These are phyloP conservation scores for Triticum aestivum DNA, from an alignment of 176 grass and related monocot species.

Conservation along the genomic window IWGSC_CS_RefSeq_v2.1 NC_057810.1:99140231-99140730, in stretches of 20 bases:
- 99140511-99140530: not conserved
- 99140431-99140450: not conserved
- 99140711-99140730: not conserved
- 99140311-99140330: not conserved
- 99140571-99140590: not conserved
- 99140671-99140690: not conserved
- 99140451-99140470: not conserved
- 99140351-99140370: not conserved
- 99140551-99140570: not conserved
- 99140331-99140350: not conserved
- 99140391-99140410: too few relatives aligned
- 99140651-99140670: constrained; percentile 34
- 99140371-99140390: not conserved
- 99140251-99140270: too few relatives aligned
- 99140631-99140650: constrained; percentile 28
- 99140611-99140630: not conserved
- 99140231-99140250: too few relatives aligned
- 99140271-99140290: too few relatives aligned
- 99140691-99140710: not conserved
- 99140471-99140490: not conserved
- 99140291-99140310: too few relatives aligned
- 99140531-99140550: not conserved
- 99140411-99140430: too few relatives aligned
- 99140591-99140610: not conserved
- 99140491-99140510: not conserved